phyloP scores from a whole-genome alignment of 2,329 filamentous ascomycete genomes.

The Pseudopyrenochaeta lycopersici region DNA sequence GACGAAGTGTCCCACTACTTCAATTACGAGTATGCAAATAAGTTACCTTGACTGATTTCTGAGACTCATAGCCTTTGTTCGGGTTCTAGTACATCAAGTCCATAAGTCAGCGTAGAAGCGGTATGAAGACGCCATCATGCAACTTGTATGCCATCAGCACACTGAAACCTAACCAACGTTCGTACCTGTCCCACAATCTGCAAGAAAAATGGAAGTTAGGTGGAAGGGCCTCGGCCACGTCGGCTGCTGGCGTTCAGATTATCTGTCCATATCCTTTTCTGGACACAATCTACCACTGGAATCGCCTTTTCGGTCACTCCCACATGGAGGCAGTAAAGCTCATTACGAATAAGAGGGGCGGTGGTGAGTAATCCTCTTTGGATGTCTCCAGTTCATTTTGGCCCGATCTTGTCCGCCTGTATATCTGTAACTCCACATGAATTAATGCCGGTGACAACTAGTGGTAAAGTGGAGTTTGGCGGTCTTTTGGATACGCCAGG shows the following conservation, averaged over 20 bases:
- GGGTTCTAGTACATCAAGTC: too few relatives aligned
- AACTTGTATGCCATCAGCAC: neutral
- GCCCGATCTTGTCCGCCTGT: neutral
- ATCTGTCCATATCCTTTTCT: constrained; percentile 22
- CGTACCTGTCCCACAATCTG: neutral
- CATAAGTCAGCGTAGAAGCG: too few relatives aligned
- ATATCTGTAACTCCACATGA: too few relatives aligned
- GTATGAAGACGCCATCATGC: too few relatives aligned
- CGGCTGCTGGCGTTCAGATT: constrained; percentile 17
- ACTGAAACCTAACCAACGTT: neutral
- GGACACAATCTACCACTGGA: constrained; percentile 45
- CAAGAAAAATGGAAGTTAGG: constrained; percentile 9
- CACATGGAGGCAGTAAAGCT: constrained; percentile 40
- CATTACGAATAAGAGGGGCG: constrained; percentile 44
- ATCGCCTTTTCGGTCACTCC: constrained; percentile 44
- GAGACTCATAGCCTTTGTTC: too few relatives aligned
- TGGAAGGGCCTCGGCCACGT: constrained; percentile 19
- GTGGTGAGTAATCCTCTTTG: constrained; percentile 18
- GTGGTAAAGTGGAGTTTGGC: too few relatives aligned
- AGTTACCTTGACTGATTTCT: too few relatives aligned
- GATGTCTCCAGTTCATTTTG: neutral
- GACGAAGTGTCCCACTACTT: too few relatives aligned
- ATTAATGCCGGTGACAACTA: too few relatives aligned
- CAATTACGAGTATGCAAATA: too few relatives aligned
- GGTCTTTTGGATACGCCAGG: constrained; percentile 33